These are phyloP conservation scores for Xylaria curta DNA, from an alignment of 495 filamentous ascomycete genomes.

Conservation along the genomic window DNA sequence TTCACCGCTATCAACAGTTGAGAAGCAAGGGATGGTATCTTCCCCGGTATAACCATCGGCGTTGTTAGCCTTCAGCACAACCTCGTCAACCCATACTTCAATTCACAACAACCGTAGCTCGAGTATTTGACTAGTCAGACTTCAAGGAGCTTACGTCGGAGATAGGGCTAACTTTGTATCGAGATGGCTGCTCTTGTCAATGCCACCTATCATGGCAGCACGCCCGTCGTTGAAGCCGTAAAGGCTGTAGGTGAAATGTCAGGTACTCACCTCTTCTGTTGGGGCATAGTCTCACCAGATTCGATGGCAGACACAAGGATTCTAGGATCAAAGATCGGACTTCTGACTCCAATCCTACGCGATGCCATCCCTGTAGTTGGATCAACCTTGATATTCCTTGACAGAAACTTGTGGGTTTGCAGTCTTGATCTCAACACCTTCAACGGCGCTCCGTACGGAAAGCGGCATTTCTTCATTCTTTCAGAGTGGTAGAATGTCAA, in stretches of 20 bases:
- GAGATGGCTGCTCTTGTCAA: conserved; percentile 16
- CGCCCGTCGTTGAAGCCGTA: conserved; percentile 17
- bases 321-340: conserved; percentile 23
- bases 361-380: conserved; percentile 27
- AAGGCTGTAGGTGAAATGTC: conserved; percentile 9
- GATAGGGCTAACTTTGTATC: conserved; percentile 10
- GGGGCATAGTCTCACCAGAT: conserved; percentile 16
- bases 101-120: conserved; percentile 18
- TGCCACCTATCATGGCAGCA: conserved; percentile 28
- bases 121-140: conserved; percentile 34
- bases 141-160: conserved; percentile 28
- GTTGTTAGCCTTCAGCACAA: no score
- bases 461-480: conserved; percentile 38
- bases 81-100: no score
- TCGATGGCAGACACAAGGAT: conserved; percentile 25
- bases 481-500: conserved; percentile 33
- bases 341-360: not conserved
- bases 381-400: conserved; percentile 37
- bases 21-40: no score
- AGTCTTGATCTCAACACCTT: conserved; percentile 29
- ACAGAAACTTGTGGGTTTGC: conserved; percentile 40
- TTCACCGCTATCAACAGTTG: no score
- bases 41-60: no score
- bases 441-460: conserved; percentile 16
- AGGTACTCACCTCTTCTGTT: conserved; percentile 8